phyloP scores from a whole-genome alignment of 2,329 filamentous ascomycete species.

The Zelopaecilomyces penicillatus region DNA sequence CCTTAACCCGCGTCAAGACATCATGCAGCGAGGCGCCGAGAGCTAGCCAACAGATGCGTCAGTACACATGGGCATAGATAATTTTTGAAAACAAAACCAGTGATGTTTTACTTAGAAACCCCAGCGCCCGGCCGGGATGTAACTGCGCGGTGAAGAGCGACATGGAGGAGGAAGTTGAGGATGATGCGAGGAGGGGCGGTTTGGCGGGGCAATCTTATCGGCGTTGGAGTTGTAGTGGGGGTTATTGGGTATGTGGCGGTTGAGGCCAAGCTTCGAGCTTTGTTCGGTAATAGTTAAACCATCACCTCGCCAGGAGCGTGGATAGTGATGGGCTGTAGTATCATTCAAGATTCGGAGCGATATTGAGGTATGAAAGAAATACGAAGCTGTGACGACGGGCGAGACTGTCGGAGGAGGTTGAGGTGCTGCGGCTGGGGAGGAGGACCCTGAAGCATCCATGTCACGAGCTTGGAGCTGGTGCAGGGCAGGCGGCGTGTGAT shows the following conservation, averaged over 20 bases:
- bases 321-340: too few relatives aligned
- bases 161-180: constrained; percentile 20
- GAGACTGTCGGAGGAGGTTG: not conserved
- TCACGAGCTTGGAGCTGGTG: constrained; percentile 10
- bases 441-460: not conserved
- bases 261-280: too few relatives aligned
- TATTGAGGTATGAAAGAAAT: not conserved
- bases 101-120: constrained; percentile 42
- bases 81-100: not conserved
- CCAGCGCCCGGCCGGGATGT: constrained; percentile 56
- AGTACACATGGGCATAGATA: not conserved
- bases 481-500: constrained; percentile 8
- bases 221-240: not conserved
- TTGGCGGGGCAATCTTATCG: not conserved
- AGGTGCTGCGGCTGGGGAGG: not conserved
- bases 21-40: constrained; percentile 90
- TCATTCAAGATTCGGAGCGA: too few relatives aligned
- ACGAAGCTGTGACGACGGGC: constrained; percentile 1
- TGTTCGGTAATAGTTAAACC: too few relatives aligned
- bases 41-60: constrained; percentile 41
- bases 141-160: constrained; percentile 53
- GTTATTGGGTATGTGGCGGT: too few relatives aligned
- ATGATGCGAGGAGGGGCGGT: not conserved
- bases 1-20: constrained; percentile 77
- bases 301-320: too few relatives aligned